A percentile compares a stretch with the other conserved stretches of the same genome.
Conservation (phyloP, 2,329 filamentous ascomycete genomes). For the Aureobasidium sp. region DNA sequence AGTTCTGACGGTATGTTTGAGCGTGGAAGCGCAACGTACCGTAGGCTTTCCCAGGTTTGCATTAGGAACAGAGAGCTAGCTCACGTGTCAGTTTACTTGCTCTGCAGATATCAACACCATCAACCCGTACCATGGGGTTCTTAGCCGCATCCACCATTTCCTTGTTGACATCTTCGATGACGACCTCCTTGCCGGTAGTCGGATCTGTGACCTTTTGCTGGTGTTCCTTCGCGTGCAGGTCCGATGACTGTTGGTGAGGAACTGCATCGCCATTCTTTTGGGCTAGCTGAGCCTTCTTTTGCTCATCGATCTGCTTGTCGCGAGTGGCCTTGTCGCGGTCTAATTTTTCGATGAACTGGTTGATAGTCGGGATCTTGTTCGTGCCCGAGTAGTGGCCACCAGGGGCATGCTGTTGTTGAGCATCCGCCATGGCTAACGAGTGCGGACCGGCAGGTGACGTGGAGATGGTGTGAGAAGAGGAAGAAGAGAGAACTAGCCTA, state of each 20-base stretch:
- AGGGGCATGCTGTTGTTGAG: constrained; percentile 41
- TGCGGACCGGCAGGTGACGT: neutral
- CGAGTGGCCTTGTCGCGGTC: constrained; percentile 72
- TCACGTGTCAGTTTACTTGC: constrained; percentile 4
- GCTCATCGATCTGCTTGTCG: constrained; percentile 63
- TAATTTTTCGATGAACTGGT: constrained; percentile 71
- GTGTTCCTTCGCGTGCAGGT: constrained; percentile 39
- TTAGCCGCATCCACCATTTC: constrained; percentile 63
- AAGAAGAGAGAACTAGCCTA: neutral
- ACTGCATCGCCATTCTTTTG: constrained; percentile 28
- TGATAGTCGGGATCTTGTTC: constrained; percentile 83
- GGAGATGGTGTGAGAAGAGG: neutral
- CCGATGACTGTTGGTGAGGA: constrained; percentile 38
- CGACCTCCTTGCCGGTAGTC: constrained; percentile 75
- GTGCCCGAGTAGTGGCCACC: constrained; percentile 70
- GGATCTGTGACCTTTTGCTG: constrained; percentile 71
- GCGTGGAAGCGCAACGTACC: constrained; percentile 31
- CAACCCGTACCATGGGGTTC: constrained; percentile 55
- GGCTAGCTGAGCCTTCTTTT: constrained; percentile 30
- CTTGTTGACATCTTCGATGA: constrained; percentile 74
- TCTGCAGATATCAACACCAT: neutral
- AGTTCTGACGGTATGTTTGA: neutral
- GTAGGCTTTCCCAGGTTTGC: constrained; percentile 74
- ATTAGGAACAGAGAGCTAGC: constrained; percentile 75
- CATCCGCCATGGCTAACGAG: constrained; percentile 34